Conservation (phyloP, 208 protist species). For the Leishmania braziliensis region DNA sequence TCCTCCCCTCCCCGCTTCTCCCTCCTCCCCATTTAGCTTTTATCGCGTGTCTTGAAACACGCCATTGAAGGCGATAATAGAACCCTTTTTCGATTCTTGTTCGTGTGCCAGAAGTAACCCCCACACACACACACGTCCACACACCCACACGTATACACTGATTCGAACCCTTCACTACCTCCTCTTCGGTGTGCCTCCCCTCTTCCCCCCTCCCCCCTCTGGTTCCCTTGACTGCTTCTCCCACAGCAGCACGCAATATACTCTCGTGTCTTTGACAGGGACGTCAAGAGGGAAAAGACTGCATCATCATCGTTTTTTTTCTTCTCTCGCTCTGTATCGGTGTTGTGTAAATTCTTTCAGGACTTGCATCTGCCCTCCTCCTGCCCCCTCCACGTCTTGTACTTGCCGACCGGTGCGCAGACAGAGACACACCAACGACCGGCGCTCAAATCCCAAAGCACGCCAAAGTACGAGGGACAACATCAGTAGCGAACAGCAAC, state of each 20-base stretch:
- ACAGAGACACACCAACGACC: neutral
- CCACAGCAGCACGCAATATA: neutral
- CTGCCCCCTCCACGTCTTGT: neutral
- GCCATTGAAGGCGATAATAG: neutral
- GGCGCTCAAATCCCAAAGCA: neutral
- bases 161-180: neutral
- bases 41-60: conserved; percentile 3
- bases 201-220: neutral
- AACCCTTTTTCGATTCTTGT: neutral
- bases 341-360: neutral
- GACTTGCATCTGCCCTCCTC: neutral
- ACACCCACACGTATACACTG: neutral
- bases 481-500: neutral
- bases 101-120: neutral
- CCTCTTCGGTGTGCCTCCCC: neutral
- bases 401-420: neutral
- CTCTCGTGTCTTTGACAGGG: neutral
- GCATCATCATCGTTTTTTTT: neutral
- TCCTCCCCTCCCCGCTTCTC: neutral
- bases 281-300: neutral
- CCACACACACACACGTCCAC: neutral
- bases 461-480: neutral
- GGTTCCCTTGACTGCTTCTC: neutral
- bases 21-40: neutral
- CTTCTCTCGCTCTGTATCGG: neutral